Conservation (phyloP, 2,329 filamentous ascomycete genomes). For the Epichloe glyceriae region DNA sequence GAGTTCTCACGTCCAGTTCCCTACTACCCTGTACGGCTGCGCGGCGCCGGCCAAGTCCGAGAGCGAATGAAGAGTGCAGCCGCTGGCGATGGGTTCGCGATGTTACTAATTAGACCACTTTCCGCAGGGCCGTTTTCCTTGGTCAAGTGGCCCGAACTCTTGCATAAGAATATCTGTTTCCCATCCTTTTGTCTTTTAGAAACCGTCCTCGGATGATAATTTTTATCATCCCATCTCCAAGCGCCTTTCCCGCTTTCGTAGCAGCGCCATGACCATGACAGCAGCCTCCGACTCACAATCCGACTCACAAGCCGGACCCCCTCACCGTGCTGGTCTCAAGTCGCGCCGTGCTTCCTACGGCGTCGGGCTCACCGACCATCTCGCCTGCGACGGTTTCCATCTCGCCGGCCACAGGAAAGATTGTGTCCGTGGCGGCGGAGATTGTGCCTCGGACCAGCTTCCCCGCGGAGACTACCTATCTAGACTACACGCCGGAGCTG, state of each 20-base stretch:
- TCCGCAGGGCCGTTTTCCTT: neutral
- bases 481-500: constrained; percentile 72
- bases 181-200: too few species aligned
- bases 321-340: constrained; percentile 72
- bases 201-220: too few species aligned
- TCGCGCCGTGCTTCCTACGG: constrained; percentile 65
- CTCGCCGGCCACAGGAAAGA: constrained; percentile 70
- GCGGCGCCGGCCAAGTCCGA: neutral
- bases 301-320: constrained; percentile 17
- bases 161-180: too few species aligned
- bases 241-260: too few species aligned
- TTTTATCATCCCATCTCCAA: neutral
- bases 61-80: neutral
- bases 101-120: neutral
- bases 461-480: constrained; percentile 57
- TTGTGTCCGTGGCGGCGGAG: constrained; percentile 59
- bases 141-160: too few species aligned
- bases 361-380: constrained; percentile 46
- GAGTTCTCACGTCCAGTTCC: too few species aligned
- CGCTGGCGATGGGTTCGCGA: too few species aligned
- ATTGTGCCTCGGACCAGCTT: constrained; percentile 68
- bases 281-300: too few species aligned
- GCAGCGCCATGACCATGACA: constrained; percentile 13
- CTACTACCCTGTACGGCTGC: too few species aligned
- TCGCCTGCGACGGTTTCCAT: constrained; percentile 75